A percentile compares a stretch with the other conserved stretches of the same genome.
Conservation (phyloP, 139 green algal genomes). For the Coelastrella sp. region DNA sequence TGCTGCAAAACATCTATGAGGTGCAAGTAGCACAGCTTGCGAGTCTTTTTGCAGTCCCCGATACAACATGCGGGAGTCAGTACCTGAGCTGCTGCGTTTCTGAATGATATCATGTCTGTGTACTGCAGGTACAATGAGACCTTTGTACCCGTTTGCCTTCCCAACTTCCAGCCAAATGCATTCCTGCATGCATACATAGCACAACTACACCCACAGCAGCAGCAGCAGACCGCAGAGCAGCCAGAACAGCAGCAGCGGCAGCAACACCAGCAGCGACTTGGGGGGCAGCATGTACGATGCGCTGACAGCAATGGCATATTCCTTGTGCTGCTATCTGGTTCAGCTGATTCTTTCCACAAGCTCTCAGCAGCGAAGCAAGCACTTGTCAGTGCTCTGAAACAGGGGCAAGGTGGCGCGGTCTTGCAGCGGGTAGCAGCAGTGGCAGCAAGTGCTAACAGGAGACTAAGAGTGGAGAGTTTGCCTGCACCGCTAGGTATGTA, state of each 20-base stretch:
- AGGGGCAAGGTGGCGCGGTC: not conserved
- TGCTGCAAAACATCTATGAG: no score
- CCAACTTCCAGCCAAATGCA: constrained; percentile 78
- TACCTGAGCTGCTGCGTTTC: not conserved
- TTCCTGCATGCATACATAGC: constrained; percentile 89
- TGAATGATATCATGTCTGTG: not conserved
- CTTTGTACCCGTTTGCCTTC: constrained; percentile 88
- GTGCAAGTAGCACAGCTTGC: no score
- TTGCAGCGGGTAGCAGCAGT: not conserved
- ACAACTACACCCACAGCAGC: constrained; percentile 61
- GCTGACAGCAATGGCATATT: constrained; percentile 54
- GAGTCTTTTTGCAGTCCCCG: no score
- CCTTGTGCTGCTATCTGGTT: constrained; percentile 69
- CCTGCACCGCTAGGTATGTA: constrained; percentile 49
- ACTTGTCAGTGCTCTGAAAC: constrained; percentile 1
- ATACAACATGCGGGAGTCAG: no score
- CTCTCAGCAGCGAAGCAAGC: constrained; percentile 49
- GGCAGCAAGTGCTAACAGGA: constrained; percentile 14
- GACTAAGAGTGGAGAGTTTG: constrained; percentile 41
- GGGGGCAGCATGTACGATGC: constrained; percentile 39
- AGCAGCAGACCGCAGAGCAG: constrained; percentile 17
- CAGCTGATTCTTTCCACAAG: constrained; percentile 61
- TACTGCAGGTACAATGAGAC: constrained; percentile 42
- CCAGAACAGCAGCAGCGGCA: constrained; percentile 2
- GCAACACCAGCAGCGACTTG: constrained; percentile 6